A percentile compares a stretch with the other conserved stretches of the same genome.
These are phyloP conservation scores for Haplographium delicatum DNA, from an alignment of 495 filamentous ascomycete species.

Conservation along the genomic window DNA sequence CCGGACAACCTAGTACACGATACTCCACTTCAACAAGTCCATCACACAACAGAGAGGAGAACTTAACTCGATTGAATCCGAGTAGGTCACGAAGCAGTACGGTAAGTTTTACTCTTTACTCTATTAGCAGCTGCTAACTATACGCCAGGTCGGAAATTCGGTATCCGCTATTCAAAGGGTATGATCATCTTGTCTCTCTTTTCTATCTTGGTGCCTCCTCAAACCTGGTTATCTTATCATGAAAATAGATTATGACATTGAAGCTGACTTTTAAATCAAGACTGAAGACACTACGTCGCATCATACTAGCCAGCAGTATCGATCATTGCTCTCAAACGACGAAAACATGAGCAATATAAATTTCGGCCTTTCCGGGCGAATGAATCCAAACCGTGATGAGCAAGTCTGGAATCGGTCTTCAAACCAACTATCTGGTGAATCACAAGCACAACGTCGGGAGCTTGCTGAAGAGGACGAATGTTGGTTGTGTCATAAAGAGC, in stretches of 20 bases:
- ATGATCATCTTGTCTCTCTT: too few species aligned
- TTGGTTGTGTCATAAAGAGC: conserved; percentile 74
- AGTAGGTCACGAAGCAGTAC: conserved; percentile 20
- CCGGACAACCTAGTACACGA: conserved; percentile 6
- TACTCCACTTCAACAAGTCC: neutral
- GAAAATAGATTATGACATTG: too few species aligned
- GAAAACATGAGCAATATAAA: too few species aligned
- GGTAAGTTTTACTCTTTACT: conserved; percentile 5
- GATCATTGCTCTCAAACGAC: too few species aligned
- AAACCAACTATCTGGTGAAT: neutral
- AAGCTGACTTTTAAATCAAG: too few species aligned
- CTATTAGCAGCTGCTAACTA: neutral
- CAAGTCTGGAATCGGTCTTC: neutral
- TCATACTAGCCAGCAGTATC: too few species aligned
- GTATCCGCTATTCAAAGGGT: too few species aligned
- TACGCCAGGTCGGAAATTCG: conserved; percentile 13
- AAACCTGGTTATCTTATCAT: too few species aligned
- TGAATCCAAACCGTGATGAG: neutral
- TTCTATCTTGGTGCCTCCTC: too few species aligned
- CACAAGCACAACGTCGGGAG: conserved; percentile 22
- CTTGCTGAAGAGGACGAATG: conserved; percentile 84
- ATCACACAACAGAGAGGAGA: neutral
- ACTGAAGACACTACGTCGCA: too few species aligned
- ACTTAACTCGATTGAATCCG: conserved; percentile 4
- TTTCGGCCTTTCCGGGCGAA: too few species aligned